Evolutionary conservation across 106 monocot genomes (phyloP), one percentile per base, ranked within the genome.

Genomic region (Dioscorea zingiberensis): DNA sequence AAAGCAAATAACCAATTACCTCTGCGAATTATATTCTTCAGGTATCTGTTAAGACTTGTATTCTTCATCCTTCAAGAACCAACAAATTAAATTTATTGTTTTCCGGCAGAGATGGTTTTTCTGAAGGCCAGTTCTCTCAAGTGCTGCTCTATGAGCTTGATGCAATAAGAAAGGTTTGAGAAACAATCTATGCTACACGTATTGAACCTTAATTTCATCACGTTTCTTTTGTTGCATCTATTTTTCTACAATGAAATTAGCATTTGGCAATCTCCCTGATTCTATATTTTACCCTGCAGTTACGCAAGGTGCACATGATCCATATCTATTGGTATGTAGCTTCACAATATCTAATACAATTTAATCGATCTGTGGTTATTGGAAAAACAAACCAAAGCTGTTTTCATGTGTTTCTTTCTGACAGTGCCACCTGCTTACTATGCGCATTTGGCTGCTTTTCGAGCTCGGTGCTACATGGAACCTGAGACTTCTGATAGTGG

Each of bases 341-440:
- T 3, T 24, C 9, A 18, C n/a, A 3, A 28, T 49, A 1, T 1
- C 22, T 58, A 0, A 9, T 21, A 58, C 27, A 44, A 24, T 56
- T 11, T 25, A 3, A 46, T 27, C 13, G 14, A 25, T 13, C 27
- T 49, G 0, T 18, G 21, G 15, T 23, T 68, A 13, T 48, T 38
- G 38, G 38, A 38, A 38, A 38, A 38, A 38, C 38, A 38, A 38
- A 38, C 9, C 38, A 38, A 38, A 8, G 38, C 6, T 6, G 4
- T 10, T 47, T 12, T 54, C 23, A 57, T 56, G 62, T 44, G 24
- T 25, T 60, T 60, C 23, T 48, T 13, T 48, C 22, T 26, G 62
- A 60, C 75, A 93, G 94, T 94, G 55, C 94, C 94, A 10, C 94
- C 94, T 54, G 94, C 91, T n/a, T 94, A 94, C 54, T 94, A 91